Base-by-base conservation (phyloP, 2,329 filamentous ascomycete genomes). In the Colletotrichum abscissum region DNA sequence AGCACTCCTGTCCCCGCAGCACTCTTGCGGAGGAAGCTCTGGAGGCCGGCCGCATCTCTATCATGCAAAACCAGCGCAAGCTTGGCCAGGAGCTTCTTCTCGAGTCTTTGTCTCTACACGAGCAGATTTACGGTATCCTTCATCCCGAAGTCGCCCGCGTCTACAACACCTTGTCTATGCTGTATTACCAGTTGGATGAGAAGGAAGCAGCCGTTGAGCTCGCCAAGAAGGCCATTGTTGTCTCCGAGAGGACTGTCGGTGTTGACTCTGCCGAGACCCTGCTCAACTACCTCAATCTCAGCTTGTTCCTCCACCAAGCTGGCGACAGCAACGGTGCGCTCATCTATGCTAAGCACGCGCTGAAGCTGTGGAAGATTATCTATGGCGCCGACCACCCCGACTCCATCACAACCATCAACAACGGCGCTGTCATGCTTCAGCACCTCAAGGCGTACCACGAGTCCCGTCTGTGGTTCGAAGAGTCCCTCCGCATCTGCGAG, bases 391-490 rank as follows among this genome's bases (percentile, higher is more conserved):
- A 95, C 78, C 97, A 99, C 84, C 97, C 97, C 3, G 97, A 99
- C 84, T 97, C 95, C 9, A 98, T 99, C 84, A 99, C 97, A 9
- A 98, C 97, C 19, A 93, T 98, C 84, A 99, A 98, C 89, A 99
- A 99, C 80, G 96, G 95, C 24, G 97, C 97, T 8, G 97, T 99
- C 73, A 99, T 99, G 97, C 91, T 99, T 72, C 97, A 99, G 84
- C 92, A 95, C 69, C 90, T 98, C 78, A 98, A 98, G 88, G 92
- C 94, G 74, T 99, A 97, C 86, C 93, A 96, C 78, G 95, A 98
- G 84, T 98, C 96, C 58, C 93, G 97, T 64, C 88, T 96, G 75
- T 99, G 97, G 97, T 99, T 99, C 80, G 97, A 98, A 84, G 93
- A 95, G 76, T 97, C 95, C 11, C 91, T 98, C 64, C 89, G 91